Percentiles rank a stretch among this genome's conserved stretches.
Conservation (phyloP, 164 flowering plant species). For the Aristolochia fimbriata region DNA sequence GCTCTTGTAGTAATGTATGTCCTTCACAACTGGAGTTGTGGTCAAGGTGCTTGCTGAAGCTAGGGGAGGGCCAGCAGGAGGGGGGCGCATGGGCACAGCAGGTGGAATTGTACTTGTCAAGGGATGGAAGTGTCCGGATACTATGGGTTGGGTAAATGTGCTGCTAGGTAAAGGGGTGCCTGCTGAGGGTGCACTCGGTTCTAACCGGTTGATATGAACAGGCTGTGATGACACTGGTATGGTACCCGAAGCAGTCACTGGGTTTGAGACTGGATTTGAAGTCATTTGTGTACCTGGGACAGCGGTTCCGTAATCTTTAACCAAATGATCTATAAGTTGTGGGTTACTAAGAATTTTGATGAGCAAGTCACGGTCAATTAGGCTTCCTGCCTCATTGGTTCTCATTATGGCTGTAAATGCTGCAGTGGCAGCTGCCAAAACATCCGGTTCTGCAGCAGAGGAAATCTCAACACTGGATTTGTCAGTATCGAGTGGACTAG, state of each 20-base stretch:
- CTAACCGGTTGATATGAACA: slow-evolving; percentile 17
- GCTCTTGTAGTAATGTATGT: slow-evolving; percentile 69
- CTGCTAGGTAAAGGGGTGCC: slow-evolving; percentile 7
- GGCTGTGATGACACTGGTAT: slow-evolving; percentile 15
- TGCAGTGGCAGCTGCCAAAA: slow-evolving; percentile 59
- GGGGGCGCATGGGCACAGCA: slow-evolving; percentile 7
- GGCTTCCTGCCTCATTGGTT: slow-evolving; percentile 48
- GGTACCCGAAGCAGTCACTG: slow-evolving; percentile 12
- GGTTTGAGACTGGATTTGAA: slow-evolving; percentile 6
- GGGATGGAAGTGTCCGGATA: slow-evolving; percentile 24
- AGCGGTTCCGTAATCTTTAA: slow-evolving; percentile 34
- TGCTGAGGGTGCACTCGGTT: slow-evolving; percentile 17
- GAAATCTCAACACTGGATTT: slow-evolving; percentile 7
- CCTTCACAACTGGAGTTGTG: slow-evolving; percentile 35
- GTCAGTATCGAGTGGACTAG: neutral
- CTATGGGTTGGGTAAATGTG: neutral
- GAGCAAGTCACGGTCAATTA: slow-evolving; percentile 73
- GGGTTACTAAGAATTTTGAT: slow-evolving; percentile 68
- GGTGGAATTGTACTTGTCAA: slow-evolving; percentile 26
- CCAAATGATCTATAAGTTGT: slow-evolving; percentile 52
- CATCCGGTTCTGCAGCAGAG: slow-evolving; percentile 38
- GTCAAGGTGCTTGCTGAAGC: slow-evolving; percentile 17
- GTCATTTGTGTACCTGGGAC: neutral
- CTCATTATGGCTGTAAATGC: slow-evolving; percentile 48
- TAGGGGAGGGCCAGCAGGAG: slow-evolving; percentile 13